phyloP scores from a whole-genome alignment of 2,329 filamentous ascomycete genomes.

The Bipolaris oryzae region DNA sequence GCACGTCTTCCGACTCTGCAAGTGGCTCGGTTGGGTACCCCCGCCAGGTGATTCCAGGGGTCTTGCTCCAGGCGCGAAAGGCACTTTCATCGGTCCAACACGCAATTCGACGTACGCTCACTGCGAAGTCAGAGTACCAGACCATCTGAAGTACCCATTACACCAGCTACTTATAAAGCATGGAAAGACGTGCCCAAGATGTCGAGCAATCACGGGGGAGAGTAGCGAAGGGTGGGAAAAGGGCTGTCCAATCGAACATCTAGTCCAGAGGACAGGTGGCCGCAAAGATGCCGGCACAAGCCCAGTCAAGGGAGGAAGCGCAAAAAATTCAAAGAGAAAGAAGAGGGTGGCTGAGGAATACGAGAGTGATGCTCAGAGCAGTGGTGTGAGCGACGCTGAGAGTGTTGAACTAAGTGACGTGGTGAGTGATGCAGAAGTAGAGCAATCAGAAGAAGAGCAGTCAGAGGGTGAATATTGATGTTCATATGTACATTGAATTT shows the following conservation, averaged over 20 bases:
- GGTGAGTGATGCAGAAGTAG: constrained; percentile 35
- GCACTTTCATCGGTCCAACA: constrained; percentile 53
- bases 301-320: constrained; percentile 22
- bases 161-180: constrained; percentile 68
- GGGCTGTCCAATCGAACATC: constrained; percentile 68
- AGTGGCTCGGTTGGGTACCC: constrained; percentile 68
- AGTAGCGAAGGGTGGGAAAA: constrained; percentile 68
- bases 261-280: constrained; percentile 63
- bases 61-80: constrained; percentile 43
- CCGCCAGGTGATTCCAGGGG: constrained; percentile 44
- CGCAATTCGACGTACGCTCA: constrained; percentile 64
- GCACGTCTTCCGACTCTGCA: constrained; percentile 67
- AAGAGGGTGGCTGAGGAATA: constrained; percentile 25
- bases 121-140: constrained; percentile 65
- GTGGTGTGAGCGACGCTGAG: constrained; percentile 21
- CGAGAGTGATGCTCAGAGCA: constrained; percentile 36
- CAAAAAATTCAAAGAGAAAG: constrained; percentile 21
- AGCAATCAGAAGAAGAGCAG: constrained; percentile 13
- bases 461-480: background rate
- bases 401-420: constrained; percentile 31
- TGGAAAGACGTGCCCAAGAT: constrained; percentile 66
- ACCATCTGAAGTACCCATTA: constrained; percentile 67
- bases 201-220: constrained; percentile 65
- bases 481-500: background rate
- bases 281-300: constrained; percentile 51